These are phyloP conservation scores for Colletotrichum scovillei DNA, from an alignment of 2,329 filamentous ascomycete genomes.

Conservation along the genomic window DNA sequence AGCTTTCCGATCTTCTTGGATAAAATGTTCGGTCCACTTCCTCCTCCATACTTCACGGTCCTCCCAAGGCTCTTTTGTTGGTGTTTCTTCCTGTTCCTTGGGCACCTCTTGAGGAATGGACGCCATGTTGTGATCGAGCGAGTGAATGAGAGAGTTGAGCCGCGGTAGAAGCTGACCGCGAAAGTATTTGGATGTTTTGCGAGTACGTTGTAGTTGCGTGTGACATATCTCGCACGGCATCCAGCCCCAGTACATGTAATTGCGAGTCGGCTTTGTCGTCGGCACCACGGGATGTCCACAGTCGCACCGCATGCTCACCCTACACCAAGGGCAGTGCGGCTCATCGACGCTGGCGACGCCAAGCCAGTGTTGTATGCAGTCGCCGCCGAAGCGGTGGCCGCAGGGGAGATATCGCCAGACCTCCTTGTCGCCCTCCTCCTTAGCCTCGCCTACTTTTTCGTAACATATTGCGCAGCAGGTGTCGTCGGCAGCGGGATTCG, in stretches of 20 bases:
- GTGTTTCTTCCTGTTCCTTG: slow-evolving; percentile 31
- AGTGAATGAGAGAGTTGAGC: slow-evolving; percentile 34
- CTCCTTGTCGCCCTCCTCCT: slow-evolving; percentile 51
- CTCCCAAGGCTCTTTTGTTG: slow-evolving; percentile 33
- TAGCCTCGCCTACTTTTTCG: slow-evolving; percentile 50
- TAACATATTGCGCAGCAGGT: slow-evolving; percentile 55
- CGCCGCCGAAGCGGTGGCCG: slow-evolving; percentile 55
- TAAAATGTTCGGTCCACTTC: slow-evolving; percentile 32
- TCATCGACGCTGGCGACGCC: slow-evolving; percentile 47
- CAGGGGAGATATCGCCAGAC: slow-evolving; percentile 54
- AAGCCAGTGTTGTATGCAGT: slow-evolving; percentile 57
- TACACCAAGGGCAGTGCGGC: slow-evolving; percentile 55
- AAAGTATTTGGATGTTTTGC: slow-evolving; percentile 28
- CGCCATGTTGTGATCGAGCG: slow-evolving; percentile 34
- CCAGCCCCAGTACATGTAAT: slow-evolving; percentile 31
- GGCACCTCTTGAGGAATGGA: slow-evolving; percentile 30
- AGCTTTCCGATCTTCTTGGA: slow-evolving; percentile 29
- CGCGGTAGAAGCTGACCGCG: slow-evolving; percentile 27
- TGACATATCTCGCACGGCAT: slow-evolving; percentile 34
- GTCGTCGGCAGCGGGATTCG: slow-evolving; percentile 30
- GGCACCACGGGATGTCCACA: slow-evolving; percentile 49
- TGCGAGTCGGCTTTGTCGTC: slow-evolving; percentile 28
- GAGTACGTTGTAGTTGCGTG: slow-evolving; percentile 29
- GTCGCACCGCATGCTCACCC: slow-evolving; percentile 42
- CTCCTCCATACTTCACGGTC: slow-evolving; percentile 34